phyloP scores from a whole-genome alignment of 2,329 filamentous ascomycete species.

The Epichloe glyceriae region DNA sequence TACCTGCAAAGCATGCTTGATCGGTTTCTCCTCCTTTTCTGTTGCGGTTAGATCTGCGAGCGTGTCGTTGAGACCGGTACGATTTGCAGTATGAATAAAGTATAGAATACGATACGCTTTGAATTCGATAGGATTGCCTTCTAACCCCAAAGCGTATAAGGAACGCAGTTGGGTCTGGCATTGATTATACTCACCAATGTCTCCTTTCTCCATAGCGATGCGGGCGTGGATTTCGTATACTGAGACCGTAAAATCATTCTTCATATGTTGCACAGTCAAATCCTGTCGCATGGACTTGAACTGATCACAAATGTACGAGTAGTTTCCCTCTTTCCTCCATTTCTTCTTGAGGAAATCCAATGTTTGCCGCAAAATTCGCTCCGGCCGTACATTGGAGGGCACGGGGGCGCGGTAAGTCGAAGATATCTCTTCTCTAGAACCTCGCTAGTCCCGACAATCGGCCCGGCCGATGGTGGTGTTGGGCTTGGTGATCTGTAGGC shows the following conservation, averaged over 20 bases:
- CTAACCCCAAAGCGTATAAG: constrained; percentile 75
- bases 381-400: constrained; percentile 75
- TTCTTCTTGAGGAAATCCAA: constrained; percentile 84
- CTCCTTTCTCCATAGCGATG: constrained; percentile 94
- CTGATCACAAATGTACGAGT: constrained; percentile 96
- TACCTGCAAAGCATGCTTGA: constrained; percentile 85
- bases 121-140: constrained; percentile 87
- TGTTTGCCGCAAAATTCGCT: constrained; percentile 67
- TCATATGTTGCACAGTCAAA: constrained; percentile 93
- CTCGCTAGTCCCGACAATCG: constrained; percentile 76
- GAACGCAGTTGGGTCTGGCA: constrained; percentile 96
- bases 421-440: constrained; percentile 87
- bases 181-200: constrained; percentile 99
- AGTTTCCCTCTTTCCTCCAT: constrained; percentile 88
- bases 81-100: constrained; percentile 98
- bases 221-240: constrained; percentile 97
- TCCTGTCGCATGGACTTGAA: constrained; percentile 98
- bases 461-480: constrained; percentile 45
- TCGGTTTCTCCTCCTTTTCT: constrained; percentile 76
- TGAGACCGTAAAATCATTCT: constrained; percentile 88
- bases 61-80: constrained; percentile 93
- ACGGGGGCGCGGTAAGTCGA: constrained; percentile 80
- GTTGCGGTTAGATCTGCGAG: constrained; percentile 96
- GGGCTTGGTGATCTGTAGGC: constrained; percentile 43
- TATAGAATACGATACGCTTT: constrained; percentile 99